A percentile compares a stretch with the other conserved stretches of the same genome.
phyloP scores from a whole-genome alignment of 176 grass and related monocot genomes.

The Oryza glumipatula region DNA sequence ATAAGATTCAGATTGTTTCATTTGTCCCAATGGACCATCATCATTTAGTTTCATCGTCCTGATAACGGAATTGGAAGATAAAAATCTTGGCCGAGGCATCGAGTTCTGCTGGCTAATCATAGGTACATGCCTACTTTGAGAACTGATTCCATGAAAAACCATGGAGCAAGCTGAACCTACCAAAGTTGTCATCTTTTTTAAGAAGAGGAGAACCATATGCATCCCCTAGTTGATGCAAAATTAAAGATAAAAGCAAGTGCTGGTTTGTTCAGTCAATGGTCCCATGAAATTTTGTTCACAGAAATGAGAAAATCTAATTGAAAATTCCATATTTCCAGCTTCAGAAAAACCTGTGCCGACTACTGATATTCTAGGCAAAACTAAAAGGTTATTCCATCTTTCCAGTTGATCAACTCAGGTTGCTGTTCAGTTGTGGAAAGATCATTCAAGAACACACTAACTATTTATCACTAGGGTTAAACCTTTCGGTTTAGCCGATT shows the following conservation, averaged over 20 bases:
- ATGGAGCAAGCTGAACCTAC: constrained; percentile 51
- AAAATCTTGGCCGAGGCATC: constrained; percentile 11
- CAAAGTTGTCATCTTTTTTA: constrained; percentile 42
- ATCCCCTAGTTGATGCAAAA: background rate
- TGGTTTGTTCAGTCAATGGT: background rate
- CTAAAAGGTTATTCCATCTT: background rate
- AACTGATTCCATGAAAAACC: constrained; percentile 45
- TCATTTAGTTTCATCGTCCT: background rate
- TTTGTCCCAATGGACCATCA: constrained; percentile 8
- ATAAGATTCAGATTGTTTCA: constrained; percentile 25
- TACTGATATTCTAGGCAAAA: background rate
- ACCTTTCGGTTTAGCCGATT: too few species aligned
- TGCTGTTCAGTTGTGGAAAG: constrained; percentile 6
- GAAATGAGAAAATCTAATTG: background rate
- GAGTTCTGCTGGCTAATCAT: constrained; percentile 29
- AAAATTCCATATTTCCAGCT: background rate
- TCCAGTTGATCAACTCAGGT: background rate
- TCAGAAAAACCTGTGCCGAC: background rate
- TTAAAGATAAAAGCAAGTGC: background rate
- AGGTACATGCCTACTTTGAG: constrained; percentile 33
- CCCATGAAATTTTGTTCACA: background rate
- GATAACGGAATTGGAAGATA: constrained; percentile 3
- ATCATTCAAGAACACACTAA: background rate
- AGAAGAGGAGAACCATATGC: background rate
- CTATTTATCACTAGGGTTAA: background rate